Evolutionary conservation across 129 eudicot genomes (phyloP).

Genomic region (Artemisia annua): DNA sequence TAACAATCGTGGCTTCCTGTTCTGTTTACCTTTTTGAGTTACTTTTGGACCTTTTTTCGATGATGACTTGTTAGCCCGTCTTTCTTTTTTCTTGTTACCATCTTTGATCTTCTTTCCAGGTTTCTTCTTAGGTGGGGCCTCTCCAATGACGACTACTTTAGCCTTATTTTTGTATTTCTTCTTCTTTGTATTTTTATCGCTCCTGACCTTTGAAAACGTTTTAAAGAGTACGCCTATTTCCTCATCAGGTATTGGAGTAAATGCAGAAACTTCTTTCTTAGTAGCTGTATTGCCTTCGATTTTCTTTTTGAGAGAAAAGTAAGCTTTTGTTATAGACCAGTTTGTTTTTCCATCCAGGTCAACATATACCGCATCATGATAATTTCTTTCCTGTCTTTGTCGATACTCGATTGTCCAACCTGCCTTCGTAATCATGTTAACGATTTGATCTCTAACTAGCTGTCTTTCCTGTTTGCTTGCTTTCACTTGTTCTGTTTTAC

Average conservation of each 20-base stretch:
- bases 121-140: slow-evolving; percentile 24
- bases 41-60: slow-evolving; percentile 30
- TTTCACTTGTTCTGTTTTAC: slow-evolving; percentile 8
- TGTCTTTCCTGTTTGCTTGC: slow-evolving; percentile 47
- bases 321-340: slow-evolving; percentile 89
- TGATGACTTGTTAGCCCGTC: neutral
- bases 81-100: slow-evolving; percentile 29
- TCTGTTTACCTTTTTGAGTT: slow-evolving; percentile 32
- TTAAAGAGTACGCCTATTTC: slow-evolving; percentile 54
- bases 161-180: slow-evolving; percentile 29
- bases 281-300: slow-evolving; percentile 48
- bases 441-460: slow-evolving; percentile 60
- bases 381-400: slow-evolving; percentile 52
- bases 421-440: slow-evolving; percentile 49
- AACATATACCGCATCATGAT: slow-evolving; percentile 76
- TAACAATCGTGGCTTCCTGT: slow-evolving; percentile 53
- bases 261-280: slow-evolving; percentile 41
- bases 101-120: slow-evolving; percentile 22
- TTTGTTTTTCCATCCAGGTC: slow-evolving; percentile 53
- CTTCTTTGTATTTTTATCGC: slow-evolving; percentile 31
- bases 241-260: slow-evolving; percentile 72
- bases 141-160: slow-evolving; percentile 18
- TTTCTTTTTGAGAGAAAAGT: slow-evolving; percentile 46
- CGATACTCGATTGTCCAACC: slow-evolving; percentile 79
- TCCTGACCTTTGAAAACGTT: slow-evolving; percentile 31